phyloP scores from a whole-genome alignment of 2,329 filamentous ascomycete species.

The Epichloe baconii region DNA sequence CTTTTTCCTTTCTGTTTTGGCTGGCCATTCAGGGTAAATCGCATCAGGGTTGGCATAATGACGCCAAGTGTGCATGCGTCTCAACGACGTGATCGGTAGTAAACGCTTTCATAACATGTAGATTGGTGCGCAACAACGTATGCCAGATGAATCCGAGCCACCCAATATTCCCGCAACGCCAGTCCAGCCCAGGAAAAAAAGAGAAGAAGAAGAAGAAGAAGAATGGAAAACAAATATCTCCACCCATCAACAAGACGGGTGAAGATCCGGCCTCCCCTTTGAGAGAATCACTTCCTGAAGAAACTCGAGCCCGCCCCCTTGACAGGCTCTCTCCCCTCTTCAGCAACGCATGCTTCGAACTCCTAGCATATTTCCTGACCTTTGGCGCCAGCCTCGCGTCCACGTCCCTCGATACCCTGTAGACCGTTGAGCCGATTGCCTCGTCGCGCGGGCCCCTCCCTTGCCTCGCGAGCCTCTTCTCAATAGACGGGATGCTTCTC shows the following conservation, averaged over 20 bases:
- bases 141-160: too few species aligned
- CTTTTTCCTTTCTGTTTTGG: too few species aligned
- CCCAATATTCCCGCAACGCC: too few species aligned
- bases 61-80: too few species aligned
- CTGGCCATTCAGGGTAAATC: too few species aligned
- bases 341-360: slow-evolving; percentile 31
- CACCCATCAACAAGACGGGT: not conserved
- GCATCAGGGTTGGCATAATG: too few species aligned
- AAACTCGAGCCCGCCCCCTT: slow-evolving; percentile 27
- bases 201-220: not conserved
- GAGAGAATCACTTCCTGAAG: slow-evolving; percentile 16
- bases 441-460: slow-evolving; percentile 31
- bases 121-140: too few species aligned
- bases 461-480: slow-evolving; percentile 24
- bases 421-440: slow-evolving; percentile 39
- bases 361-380: slow-evolving; percentile 27
- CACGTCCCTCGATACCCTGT: slow-evolving; percentile 32
- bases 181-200: too few species aligned
- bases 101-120: too few species aligned
- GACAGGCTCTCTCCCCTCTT: slow-evolving; percentile 28
- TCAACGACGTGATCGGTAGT: too few species aligned
- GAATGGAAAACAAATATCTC: not conserved
- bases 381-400: slow-evolving; percentile 37
- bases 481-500: slow-evolving; percentile 30
- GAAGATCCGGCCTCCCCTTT: not conserved